These are phyloP conservation scores for Acmispon strigosus DNA, from an alignment of 306 rosid genomes.

Conservation along the genomic window DNA sequence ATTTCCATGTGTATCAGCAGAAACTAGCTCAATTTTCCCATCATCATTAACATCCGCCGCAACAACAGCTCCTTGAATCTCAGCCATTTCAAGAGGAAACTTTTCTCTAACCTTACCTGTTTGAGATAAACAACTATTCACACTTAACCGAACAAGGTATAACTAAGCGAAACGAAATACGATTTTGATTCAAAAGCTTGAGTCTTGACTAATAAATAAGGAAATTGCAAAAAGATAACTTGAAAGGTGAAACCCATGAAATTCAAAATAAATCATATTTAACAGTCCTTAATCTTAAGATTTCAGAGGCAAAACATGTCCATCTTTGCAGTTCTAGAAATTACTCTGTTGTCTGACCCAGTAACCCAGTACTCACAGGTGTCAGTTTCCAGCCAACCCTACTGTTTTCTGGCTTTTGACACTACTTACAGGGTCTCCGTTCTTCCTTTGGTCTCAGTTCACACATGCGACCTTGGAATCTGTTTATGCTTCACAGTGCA, in stretches of 20 bases:
- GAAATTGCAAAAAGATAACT: conserved; percentile 7
- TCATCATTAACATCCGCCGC: conserved; percentile 98
- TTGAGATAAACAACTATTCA: conserved; percentile 26
- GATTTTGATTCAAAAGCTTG: neutral
- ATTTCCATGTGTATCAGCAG: conserved; percentile 88
- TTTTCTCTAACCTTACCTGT: conserved; percentile 86
- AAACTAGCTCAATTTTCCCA: conserved; percentile 94
- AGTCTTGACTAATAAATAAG: neutral
- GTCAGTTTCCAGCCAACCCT: neutral
- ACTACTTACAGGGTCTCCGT: neutral
- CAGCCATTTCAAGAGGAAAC: conserved; percentile 98
- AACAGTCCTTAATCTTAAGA: neutral
- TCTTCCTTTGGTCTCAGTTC: neutral
- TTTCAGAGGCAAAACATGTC: neutral
- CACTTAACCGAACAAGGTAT: neutral
- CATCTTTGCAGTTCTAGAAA: neutral
- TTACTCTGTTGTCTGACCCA: neutral
- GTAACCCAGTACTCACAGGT: neutral
- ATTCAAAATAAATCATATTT: conserved; percentile 7
- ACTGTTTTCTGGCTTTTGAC: neutral
- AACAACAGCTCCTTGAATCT: conserved; percentile 82
- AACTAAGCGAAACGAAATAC: neutral
- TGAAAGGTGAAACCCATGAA: neutral
- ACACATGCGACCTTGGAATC: too few relatives aligned
- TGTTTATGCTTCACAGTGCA: neutral